These are phyloP conservation scores for Globomyces sp. DNA, from an alignment of 371 early-diverging fungal species.

Conservation along the genomic window DNA sequence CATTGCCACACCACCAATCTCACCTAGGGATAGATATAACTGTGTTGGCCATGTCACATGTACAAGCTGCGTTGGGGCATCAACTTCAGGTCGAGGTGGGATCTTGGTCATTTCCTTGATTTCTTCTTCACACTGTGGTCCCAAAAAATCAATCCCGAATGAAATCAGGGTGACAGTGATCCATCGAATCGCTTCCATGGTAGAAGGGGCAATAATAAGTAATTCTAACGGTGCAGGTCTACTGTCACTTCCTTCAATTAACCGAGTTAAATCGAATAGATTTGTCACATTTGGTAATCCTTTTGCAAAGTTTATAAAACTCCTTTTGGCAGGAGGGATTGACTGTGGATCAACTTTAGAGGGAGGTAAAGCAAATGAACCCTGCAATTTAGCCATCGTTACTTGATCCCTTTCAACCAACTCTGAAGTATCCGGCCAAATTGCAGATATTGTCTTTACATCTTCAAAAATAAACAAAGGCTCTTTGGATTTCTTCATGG, in stretches of 20 bases:
- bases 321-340: not conserved
- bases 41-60: slow-evolving; percentile 12
- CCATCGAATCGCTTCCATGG: slow-evolving; percentile 36
- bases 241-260: slow-evolving; percentile 3
- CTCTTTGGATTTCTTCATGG: slow-evolving; percentile 21
- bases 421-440: slow-evolving; percentile 29
- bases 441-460: slow-evolving; percentile 21
- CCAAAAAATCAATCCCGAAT: slow-evolving; percentile 32
- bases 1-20: slow-evolving; percentile 43
- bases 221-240: slow-evolving; percentile 13
- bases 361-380: slow-evolving; percentile 13
- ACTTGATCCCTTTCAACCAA: slow-evolving; percentile 21
- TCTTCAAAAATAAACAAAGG: slow-evolving; percentile 32
- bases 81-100: not conserved
- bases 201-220: slow-evolving; percentile 11
- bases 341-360: slow-evolving; percentile 4
- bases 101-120: slow-evolving; percentile 24
- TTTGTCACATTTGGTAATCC: not conserved
- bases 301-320: not conserved
- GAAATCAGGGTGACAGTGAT: slow-evolving; percentile 34
- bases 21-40: slow-evolving; percentile 36
- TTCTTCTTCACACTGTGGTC: slow-evolving; percentile 26
- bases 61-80: not conserved
- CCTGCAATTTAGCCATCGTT: slow-evolving; percentile 25
- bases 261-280: not conserved